Base-by-base conservation (phyloP, 352 stramenopile species). In the Poterioochromonas sp. region DNA sequence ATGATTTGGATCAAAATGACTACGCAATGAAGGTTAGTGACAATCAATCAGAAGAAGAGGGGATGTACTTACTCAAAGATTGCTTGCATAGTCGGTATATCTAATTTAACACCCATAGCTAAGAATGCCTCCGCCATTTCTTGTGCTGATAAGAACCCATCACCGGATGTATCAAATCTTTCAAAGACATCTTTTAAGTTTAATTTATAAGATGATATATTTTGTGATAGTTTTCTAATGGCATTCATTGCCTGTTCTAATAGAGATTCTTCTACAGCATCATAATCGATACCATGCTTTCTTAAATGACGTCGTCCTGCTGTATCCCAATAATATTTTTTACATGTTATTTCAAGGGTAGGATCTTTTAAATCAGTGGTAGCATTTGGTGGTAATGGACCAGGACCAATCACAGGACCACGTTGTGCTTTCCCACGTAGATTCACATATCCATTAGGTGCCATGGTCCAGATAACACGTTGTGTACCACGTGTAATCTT, bases 1-100 rank as follows among this genome's bases (percentile, higher is more conserved):
- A 29, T 34, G 2, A 64, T 80, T 70, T 1, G 77, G 77, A 34
- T 80, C 77, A 51, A 80, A 80, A 58, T 80, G 77, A 5, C 65
- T 77, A 35, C 8, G n/a, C 47, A 58, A 15, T 26, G 26, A 15
- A 58, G 26, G 26, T 26, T 26, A 58, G 47, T 58, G 15, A 58
- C 47, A 58, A 26, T 58, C 47, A 58, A 26, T 58, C 47, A 58
- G 5, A 74, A 37, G 15, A 5, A 58, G 3, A 32, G 41, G 8
- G 8, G 37, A 32, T 63, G 73, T 37, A 74, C 65, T 43, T 64
- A 77, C 69, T 65, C 32, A 39, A 80, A 80, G 11, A 80, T 63
- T 20, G 73, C 73, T 37, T 80, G 8, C 29, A 78, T 40, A 18
- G 68, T 26, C 5, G 15, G 18, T 15, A 60, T 20, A 51, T 76